Evolutionary conservation across 2,329 filamentous ascomycete species (phyloP), one percentile per base, ranked within the genome.

Genomic region (Juglanconis oblonga): DNA sequence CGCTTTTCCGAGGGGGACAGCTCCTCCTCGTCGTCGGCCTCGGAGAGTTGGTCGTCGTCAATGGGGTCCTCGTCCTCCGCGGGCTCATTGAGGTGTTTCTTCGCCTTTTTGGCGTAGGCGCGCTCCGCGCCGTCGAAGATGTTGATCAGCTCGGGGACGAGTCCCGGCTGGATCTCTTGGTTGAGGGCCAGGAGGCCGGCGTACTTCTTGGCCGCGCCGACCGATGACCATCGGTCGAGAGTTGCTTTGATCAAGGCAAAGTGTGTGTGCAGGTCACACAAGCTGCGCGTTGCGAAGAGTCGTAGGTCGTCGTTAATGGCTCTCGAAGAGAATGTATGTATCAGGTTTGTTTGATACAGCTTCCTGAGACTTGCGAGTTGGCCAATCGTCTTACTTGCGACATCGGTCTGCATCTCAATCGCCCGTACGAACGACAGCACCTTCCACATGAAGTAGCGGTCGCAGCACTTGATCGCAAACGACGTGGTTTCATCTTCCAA

Each of bases 391-490:
- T 77, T 73, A 53, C 85, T 79, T 1, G 85, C 69, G 57, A 91
- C 73, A 55, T 76, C 81, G 4, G 78, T 80, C 48, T 85, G 81
- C 32, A 80, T 79, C 14, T 80, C 76, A 40, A 91, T 73, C 14
- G 82, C 73, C 57, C 81, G 77, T 63, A 80, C 78, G 62, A 91
- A 69, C 55, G 81, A 79, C 56, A 86, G 84, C 29, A 89, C 83
- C 71, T 95, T 94, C 95, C 95, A 99, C 86, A 96, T 91, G 71
- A 97, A 96, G 76, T 97, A 98, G 75, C 96, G 92, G 51, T 92
- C 82, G 54, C 89, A 81, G 2, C 87, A 82, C 65, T 90, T 89
- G 68, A 96, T 89, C 35, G 92, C 88, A 67, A 88, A 89, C 2
- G 85, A 81, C 6, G 92, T 87, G 48, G 95, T 80, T 64, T 91